Evolutionary conservation across 2,329 filamentous ascomycete species (phyloP), one percentile per base, ranked within the genome.

Genomic region (Cephalotrichum gorgonifer): DNA sequence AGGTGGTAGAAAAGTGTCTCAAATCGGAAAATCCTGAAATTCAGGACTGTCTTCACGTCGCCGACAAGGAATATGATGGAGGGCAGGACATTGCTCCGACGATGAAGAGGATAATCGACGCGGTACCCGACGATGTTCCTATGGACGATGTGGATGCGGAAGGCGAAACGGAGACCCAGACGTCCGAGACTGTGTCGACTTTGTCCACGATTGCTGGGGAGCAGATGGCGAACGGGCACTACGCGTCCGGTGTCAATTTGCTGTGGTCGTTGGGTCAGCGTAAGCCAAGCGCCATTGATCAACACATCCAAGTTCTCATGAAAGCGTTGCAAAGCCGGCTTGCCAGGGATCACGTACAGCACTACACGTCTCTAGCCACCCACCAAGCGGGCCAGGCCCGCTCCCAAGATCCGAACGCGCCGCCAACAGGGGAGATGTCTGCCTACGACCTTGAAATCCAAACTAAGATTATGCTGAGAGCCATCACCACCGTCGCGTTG

Each of bases 321-420:
- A 96, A 95, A 65, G 88, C 88, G 0, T 77, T 99, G 56, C 91
- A 95, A 57, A 79, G 81, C 45, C 96, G 96, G 66, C 78, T 98
- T 56, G 90, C 90, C 1, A 85, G 93, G 57, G 93, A 98, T 55
- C 93, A 98, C 65, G 85, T 98, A 63, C 88, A 72, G 64, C 86
- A 82, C 57, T 88, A 85, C 56, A 75, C 78, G 27, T 72, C 75
- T 6, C 64, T 77, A 45, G 73, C 74, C 52, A 75, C 72, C 52
- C 72, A 80, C 57, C 68, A 72, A 58, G 64, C 69, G n/a, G 62
- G 64, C 57, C 63, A 67, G 54, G 49, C 65, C 54, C 69, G 68
- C 30, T 66, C 66, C 43, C 74, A 76, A 51, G 78, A 82, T 20
- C 75, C 80, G 15, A 75, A 69, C 53, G 72, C 74, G 26, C 44